Conservation (phyloP, 768 basidiomycete species). For the Gymnopilus junonius region DNA sequence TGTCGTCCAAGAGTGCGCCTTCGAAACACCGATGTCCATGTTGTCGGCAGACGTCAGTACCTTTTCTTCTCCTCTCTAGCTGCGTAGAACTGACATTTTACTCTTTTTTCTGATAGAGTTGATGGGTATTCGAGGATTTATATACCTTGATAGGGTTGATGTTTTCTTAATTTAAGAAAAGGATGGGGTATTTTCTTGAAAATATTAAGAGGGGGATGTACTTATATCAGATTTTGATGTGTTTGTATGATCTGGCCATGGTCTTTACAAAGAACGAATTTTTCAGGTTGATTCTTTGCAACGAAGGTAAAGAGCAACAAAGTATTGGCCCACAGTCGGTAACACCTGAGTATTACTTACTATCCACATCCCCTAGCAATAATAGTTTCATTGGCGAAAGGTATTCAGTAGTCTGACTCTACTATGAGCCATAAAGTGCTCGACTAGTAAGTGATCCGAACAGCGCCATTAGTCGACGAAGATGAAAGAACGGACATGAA, state of each 20-base stretch:
- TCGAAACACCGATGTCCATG: constrained; percentile 71
- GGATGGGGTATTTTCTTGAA: too few relatives aligned
- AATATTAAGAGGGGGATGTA: too few relatives aligned
- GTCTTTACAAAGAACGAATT: too few relatives aligned
- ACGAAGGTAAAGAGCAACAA: too few relatives aligned
- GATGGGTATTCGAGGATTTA: constrained; percentile 66
- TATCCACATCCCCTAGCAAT: too few relatives aligned
- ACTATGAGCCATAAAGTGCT: not conserved
- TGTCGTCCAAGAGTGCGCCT: constrained; percentile 56
- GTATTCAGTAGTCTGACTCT: not conserved
- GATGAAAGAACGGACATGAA: not conserved
- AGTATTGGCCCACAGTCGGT: too few relatives aligned
- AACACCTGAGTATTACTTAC: too few relatives aligned
- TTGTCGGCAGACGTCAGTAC: constrained; percentile 55
- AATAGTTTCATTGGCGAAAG: too few relatives aligned
- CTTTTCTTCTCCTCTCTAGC: constrained; percentile 8
- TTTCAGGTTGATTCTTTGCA: too few relatives aligned
- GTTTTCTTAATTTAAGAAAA: too few relatives aligned
- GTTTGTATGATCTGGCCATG: too few relatives aligned
- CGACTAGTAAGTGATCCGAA: not conserved
- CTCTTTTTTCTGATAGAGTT: constrained; percentile 31
- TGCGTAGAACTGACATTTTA: constrained; percentile 24
- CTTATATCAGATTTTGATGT: too few relatives aligned
- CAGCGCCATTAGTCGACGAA: not conserved
- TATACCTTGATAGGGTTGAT: constrained; percentile 49